Conservation (phyloP, 768 basidiomycete species). For the Termitomyces sp. region DNA sequence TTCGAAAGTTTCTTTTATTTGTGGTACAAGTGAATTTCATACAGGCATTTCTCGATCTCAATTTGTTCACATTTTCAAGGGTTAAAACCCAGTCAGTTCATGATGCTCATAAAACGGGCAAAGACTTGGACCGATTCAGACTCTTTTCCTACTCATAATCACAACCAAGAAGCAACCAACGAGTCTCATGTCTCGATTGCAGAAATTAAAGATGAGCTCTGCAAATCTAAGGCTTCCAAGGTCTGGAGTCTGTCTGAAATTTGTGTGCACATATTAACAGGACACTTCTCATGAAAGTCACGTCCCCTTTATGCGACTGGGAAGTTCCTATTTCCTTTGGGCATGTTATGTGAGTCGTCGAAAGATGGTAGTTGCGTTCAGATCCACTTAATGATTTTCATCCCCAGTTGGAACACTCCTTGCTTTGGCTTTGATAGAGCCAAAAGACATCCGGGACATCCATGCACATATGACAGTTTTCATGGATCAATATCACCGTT, state of each 20-base stretch:
- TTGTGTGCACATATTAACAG: not conserved
- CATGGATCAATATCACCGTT: conserved; percentile 66
- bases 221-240: conserved; percentile 19
- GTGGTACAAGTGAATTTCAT: no score
- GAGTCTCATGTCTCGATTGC: not conserved
- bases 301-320: conserved; percentile 27
- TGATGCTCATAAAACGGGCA: conserved; percentile 9
- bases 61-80: not conserved
- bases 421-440: conserved; percentile 61
- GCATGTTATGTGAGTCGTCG: conserved; percentile 43
- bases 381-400: conserved; percentile 1
- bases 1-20: no score
- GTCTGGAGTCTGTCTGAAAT: not conserved
- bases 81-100: not conserved
- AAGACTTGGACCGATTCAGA: conserved; percentile 6
- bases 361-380: not conserved
- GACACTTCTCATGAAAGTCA: conserved; percentile 14
- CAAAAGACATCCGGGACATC: conserved; percentile 59
- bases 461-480: conserved; percentile 62
- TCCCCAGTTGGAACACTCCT: conserved; percentile 56
- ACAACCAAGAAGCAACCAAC: not conserved
- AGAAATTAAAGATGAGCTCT: conserved; percentile 12
- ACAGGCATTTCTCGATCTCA: no score
- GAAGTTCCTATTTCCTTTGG: conserved; percentile 67
- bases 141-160: not conserved